Evolutionary conservation across 208 protist genomes (phyloP).

Genomic region (Cochliopodium minus): DNA sequence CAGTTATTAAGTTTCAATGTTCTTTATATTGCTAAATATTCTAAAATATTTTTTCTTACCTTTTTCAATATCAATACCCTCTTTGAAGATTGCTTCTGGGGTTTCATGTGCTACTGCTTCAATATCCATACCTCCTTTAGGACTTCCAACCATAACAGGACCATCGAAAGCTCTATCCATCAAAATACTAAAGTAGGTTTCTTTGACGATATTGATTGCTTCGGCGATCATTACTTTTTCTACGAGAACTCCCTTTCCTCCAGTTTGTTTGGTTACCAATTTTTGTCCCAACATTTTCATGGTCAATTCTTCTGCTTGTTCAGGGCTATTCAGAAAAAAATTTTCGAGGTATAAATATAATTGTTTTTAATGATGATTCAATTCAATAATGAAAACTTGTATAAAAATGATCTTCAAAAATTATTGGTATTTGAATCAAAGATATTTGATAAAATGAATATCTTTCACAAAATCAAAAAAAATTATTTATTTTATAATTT

Average conservation of each 20-base stretch:
- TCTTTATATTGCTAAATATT: constrained; percentile 6
- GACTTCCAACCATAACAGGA: constrained; percentile 65
- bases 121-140: constrained; percentile 91
- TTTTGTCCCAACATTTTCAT: constrained; percentile 87
- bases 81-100: constrained; percentile 82
- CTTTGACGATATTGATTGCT: constrained; percentile 41
- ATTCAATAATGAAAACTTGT: too few relatives aligned
- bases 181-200: constrained; percentile 95
- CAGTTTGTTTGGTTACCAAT: constrained; percentile 97
- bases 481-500: too few relatives aligned
- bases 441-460: too few relatives aligned
- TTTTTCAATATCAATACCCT: constrained; percentile 68
- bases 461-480: too few relatives aligned
- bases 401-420: too few relatives aligned
- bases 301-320: constrained; percentile 59
- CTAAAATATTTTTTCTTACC: constrained; percentile 38
- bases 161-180: constrained; percentile 73
- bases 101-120: constrained; percentile 81
- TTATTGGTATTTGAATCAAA: too few relatives aligned
- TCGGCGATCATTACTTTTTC: constrained; percentile 67
- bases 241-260: constrained; percentile 66
- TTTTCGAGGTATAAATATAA: too few relatives aligned
- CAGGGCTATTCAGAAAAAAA: constrained; percentile 33
- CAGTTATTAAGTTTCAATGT: too few relatives aligned
- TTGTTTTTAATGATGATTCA: too few relatives aligned